Evolutionary conservation across 2,329 filamentous ascomycete species (phyloP).

Genomic region (Hypoxylon sp.): DNA sequence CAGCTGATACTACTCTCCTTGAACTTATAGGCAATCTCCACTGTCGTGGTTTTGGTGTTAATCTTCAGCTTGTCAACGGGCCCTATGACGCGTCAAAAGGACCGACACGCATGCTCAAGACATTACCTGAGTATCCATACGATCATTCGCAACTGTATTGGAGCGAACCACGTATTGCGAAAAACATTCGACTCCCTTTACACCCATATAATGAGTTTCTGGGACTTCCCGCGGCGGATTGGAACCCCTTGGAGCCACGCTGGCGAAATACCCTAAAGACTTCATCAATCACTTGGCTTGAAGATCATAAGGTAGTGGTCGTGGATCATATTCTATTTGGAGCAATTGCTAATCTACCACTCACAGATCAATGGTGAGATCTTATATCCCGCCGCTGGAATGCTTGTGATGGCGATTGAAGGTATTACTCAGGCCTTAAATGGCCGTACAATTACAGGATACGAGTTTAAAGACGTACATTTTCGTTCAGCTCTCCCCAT

Average conservation of each 20-base stretch:
- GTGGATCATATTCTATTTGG: no score
- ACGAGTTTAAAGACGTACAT: conserved; percentile 13
- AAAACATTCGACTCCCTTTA: conserved; percentile 14
- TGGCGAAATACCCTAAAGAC: conserved; percentile 36
- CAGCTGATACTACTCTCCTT: background rate
- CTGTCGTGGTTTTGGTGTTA: background rate
- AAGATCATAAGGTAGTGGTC: conserved; percentile 49
- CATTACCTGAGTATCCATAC: conserved; percentile 47
- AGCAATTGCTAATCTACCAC: background rate
- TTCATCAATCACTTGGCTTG: conserved; percentile 17
- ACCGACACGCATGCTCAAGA: no score
- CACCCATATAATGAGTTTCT: conserved; percentile 27
- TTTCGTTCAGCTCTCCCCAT: no score
- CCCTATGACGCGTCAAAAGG: conserved; percentile 11
- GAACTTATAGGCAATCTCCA: background rate
- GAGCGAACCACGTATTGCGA: conserved; percentile 43
- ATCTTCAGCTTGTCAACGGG: background rate
- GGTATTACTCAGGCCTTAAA: background rate
- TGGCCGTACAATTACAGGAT: background rate
- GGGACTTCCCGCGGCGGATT: conserved; percentile 30
- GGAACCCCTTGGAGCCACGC: conserved; percentile 34
- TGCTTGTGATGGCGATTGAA: conserved; percentile 48
- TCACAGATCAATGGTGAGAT: conserved; percentile 59
- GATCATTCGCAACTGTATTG: conserved; percentile 48
- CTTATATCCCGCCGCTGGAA: conserved; percentile 57